phyloP scores from a whole-genome alignment of 495 filamentous ascomycete species.

The Pyrenula aspistea region DNA sequence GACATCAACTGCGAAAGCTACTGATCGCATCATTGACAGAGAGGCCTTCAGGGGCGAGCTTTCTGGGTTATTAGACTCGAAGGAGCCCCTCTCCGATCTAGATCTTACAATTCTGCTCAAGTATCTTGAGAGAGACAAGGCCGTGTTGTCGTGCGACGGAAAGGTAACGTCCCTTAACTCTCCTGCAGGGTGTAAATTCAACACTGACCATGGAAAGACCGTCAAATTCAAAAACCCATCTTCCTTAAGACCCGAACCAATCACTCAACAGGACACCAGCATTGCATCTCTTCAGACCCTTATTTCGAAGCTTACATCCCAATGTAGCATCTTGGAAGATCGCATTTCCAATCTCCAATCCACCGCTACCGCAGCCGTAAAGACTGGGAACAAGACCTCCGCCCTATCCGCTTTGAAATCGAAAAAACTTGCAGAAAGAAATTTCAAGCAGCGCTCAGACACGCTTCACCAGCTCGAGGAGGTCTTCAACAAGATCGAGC shows the following conservation, averaged over 20 bases:
- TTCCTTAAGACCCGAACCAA: conserved; percentile 28
- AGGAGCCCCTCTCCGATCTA: conserved; percentile 42
- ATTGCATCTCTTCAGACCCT: conserved; percentile 68
- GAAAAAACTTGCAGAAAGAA: conserved; percentile 67
- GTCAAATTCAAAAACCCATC: conserved; percentile 56
- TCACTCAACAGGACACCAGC: conserved; percentile 65
- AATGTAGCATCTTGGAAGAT: conserved; percentile 47
- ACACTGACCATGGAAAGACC: conserved; percentile 25
- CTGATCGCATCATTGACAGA: conserved; percentile 32
- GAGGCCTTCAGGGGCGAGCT: conserved; percentile 51
- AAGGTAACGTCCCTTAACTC: conserved; percentile 24
- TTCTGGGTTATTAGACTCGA: conserved; percentile 33
- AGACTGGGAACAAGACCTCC: conserved; percentile 53
- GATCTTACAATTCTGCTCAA: conserved; percentile 62
- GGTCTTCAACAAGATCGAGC: conserved; percentile 67
- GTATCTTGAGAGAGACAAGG: conserved; percentile 61
- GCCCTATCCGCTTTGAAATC: conserved; percentile 69
- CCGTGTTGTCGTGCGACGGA: conserved; percentile 50
- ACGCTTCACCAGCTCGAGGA: conserved; percentile 73
- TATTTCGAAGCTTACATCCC: conserved; percentile 46
- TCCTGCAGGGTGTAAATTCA: conserved; percentile 8
- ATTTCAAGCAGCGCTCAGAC: conserved; percentile 52
- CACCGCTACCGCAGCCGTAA: conserved; percentile 56
- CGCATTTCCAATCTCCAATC: conserved; percentile 35
- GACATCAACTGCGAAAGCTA: conserved; percentile 31